These are phyloP conservation scores for Jacaranda mimosifolia DNA, from an alignment of 257 asterid species.

Conservation along the genomic window DNA sequence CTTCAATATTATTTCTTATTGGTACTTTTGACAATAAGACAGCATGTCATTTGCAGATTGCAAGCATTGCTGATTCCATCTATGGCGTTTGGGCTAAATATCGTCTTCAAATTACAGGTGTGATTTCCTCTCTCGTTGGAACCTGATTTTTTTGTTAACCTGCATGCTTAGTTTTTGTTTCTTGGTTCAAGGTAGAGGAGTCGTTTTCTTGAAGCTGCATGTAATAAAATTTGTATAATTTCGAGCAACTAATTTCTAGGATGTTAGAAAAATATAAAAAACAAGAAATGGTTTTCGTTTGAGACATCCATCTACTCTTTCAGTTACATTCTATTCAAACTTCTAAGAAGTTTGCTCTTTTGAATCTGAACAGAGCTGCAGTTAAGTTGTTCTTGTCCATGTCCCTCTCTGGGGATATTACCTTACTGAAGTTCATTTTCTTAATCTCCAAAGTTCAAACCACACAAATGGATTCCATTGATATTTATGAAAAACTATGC, in stretches of 20 bases:
- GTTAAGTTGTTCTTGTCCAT: neutral
- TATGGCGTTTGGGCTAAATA: constrained; percentile 93
- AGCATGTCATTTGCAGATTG: constrained; percentile 56
- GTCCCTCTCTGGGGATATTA: neutral
- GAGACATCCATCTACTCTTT: neutral
- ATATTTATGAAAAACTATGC: neutral
- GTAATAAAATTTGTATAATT: neutral
- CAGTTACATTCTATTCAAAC: neutral
- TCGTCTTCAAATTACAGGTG: constrained; percentile 90
- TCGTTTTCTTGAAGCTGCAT: neutral
- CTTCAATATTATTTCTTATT: neutral
- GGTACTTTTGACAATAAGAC: neutral
- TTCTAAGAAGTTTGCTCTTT: neutral
- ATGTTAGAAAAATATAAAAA: neutral
- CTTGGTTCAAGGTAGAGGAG: too few relatives aligned
- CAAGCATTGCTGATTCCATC: constrained; percentile 71
- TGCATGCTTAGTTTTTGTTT: too few relatives aligned
- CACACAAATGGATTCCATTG: neutral
- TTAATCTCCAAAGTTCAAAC: too few relatives aligned
- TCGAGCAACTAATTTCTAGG: neutral
- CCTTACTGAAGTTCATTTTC: neutral
- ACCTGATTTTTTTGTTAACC: neutral
- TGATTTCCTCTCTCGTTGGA: neutral
- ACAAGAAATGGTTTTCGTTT: neutral
- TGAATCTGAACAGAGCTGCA: neutral